Evolutionary conservation across 1,284 basidiomycete genomes (phyloP).

Genomic region (Tausonia pullulans): DNA sequence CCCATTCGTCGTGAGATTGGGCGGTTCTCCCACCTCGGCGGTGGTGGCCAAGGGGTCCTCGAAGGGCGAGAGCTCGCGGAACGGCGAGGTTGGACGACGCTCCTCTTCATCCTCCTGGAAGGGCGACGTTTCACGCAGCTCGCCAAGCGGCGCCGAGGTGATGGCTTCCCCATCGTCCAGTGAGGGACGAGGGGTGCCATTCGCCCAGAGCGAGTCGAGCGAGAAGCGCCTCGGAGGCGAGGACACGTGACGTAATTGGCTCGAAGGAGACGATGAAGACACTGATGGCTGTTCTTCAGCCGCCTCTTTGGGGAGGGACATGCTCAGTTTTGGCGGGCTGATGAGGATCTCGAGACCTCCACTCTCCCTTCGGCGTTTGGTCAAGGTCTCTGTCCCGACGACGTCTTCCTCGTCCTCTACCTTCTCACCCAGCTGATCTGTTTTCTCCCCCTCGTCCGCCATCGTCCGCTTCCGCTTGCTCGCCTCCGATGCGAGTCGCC

Average conservation of each 20-base stretch:
- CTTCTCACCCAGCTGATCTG: not conserved
- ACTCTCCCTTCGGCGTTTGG: no score
- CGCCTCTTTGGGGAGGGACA: not conserved
- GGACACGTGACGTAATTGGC: not conserved
- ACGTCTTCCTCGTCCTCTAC: not conserved
- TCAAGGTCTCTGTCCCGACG: no score
- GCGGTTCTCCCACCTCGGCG: no score
- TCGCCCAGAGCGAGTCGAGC: not conserved
- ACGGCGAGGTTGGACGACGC: no score
- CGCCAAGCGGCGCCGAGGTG: not conserved
- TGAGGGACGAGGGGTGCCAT: no score
- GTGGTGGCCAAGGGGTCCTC: no score
- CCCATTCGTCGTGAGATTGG: no score
- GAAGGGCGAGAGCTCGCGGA: no score
- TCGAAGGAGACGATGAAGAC: not conserved
- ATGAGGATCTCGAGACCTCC: no score
- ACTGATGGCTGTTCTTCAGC: not conserved
- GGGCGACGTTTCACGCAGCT: not conserved
- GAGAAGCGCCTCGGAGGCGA: not conserved
- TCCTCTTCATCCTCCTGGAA: no score
- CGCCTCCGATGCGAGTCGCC: constrained; percentile 1
- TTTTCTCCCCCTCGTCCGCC: not conserved
- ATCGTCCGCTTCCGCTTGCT: constrained; percentile 2
- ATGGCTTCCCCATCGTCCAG: no score
- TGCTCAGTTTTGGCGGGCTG: no score